Percentiles rank a stretch among this genome's conserved stretches.
phyloP scores from a whole-genome alignment of 2,329 filamentous ascomycete species.

The Emergomyces orientalis region DNA sequence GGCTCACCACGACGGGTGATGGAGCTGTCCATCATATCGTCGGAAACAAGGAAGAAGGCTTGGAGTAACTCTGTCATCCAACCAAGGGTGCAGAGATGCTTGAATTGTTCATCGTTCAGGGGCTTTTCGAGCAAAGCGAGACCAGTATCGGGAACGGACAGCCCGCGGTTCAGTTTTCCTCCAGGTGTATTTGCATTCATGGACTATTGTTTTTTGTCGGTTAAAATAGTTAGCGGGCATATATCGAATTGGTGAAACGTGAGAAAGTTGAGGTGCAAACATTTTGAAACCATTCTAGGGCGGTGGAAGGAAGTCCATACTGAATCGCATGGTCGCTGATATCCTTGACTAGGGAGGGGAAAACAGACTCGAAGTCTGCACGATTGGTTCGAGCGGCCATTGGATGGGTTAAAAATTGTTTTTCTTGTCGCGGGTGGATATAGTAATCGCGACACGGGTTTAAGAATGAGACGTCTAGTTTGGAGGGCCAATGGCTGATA shows the following conservation, averaged over 20 bases:
- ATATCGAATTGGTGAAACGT: neutral
- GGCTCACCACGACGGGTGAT: conserved; percentile 90
- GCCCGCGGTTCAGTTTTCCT: conserved; percentile 97
- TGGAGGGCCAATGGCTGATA: conserved; percentile 9
- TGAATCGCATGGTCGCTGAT: conserved; percentile 66
- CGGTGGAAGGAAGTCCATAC: conserved; percentile 74
- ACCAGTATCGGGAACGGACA: conserved; percentile 49
- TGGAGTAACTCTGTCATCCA: conserved; percentile 98
- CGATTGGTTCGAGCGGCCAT: conserved; percentile 65
- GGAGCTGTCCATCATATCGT: conserved; percentile 97
- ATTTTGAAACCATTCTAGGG: conserved; percentile 77
- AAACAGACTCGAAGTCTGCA: conserved; percentile 77
- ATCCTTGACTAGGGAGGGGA: conserved; percentile 74
- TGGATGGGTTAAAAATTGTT: conserved; percentile 13
- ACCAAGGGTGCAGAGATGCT: conserved; percentile 75
- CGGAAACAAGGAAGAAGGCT: conserved; percentile 96
- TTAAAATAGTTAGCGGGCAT: neutral
- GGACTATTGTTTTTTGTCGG: conserved; percentile 44
- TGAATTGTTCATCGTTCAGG: conserved; percentile 62
- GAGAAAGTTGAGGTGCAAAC: conserved; percentile 38
- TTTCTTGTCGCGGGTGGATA: neutral
- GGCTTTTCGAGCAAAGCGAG: conserved; percentile 19
- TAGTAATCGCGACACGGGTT: conserved; percentile 1
- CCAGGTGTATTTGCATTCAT: conserved; percentile 80
- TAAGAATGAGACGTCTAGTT: neutral